Percentiles rank a stretch among this genome's conserved stretches.
Conservation (phyloP, 306 rosid species). For the Betula pendula region DNA sequence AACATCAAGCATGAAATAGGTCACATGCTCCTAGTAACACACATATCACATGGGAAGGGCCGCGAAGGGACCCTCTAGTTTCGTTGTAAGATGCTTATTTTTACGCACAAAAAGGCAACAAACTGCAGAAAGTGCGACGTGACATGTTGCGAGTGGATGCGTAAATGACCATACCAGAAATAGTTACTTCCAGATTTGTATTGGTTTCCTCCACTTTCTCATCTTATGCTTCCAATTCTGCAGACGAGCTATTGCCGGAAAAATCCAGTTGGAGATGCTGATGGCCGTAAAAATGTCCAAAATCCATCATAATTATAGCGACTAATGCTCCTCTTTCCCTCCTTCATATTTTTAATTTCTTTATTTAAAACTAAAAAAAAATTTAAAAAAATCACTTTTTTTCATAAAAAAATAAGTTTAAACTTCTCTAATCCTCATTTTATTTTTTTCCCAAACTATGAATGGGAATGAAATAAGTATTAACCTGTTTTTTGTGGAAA, state of each 20-base stretch:
- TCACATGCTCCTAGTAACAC: too few species aligned
- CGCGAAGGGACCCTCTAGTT: constrained; percentile 28
- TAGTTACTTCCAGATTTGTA: neutral
- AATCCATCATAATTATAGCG: neutral
- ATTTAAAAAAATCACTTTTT: too few species aligned
- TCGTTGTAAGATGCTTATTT: constrained; percentile 19
- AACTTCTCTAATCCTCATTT: too few species aligned
- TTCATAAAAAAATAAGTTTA: too few species aligned
- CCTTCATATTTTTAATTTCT: too few species aligned
- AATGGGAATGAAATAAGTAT: too few species aligned
- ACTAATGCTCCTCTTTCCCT: too few species aligned
- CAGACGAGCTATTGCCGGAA: neutral
- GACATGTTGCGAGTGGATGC: neutral
- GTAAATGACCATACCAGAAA: neutral
- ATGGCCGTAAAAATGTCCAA: neutral
- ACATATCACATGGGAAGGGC: too few species aligned
- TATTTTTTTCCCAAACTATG: too few species aligned
- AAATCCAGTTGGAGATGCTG: neutral
- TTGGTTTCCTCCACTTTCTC: neutral
- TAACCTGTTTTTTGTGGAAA: too few species aligned
- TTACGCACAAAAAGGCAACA: constrained; percentile 12
- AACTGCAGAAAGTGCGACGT: neutral
- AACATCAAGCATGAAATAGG: too few species aligned
- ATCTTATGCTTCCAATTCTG: constrained; percentile 5
- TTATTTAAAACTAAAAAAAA: too few species aligned